phyloP scores from a whole-genome alignment of 306 rosid genomes.

The Trifolium repens region DNA sequence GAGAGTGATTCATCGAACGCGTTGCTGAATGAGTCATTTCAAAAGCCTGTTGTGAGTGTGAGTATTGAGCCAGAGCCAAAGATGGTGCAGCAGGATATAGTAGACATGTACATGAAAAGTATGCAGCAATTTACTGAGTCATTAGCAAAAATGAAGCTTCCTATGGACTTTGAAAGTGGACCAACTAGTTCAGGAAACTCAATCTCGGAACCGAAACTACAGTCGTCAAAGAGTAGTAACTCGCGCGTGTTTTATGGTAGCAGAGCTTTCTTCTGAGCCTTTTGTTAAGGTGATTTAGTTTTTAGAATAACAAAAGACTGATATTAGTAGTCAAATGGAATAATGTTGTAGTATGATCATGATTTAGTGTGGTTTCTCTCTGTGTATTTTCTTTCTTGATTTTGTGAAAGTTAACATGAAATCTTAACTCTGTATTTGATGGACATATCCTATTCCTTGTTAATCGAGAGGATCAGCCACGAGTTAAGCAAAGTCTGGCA shows the following conservation, averaged over 20 bases:
- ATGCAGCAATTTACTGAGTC: slow-evolving; percentile 98
- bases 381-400: slow-evolving; percentile 44
- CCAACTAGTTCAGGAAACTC: slow-evolving; percentile 77
- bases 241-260: slow-evolving; percentile 94
- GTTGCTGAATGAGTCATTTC: slow-evolving; percentile 49
- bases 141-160: slow-evolving; percentile 95
- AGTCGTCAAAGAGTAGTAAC: slow-evolving; percentile 56
- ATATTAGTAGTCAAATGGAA: slow-evolving; percentile 59
- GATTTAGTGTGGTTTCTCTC: slow-evolving; percentile 54
- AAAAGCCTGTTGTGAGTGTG: slow-evolving; percentile 61
- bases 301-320: slow-evolving; percentile 51
- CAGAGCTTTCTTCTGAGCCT: slow-evolving; percentile 86
- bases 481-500: too few species aligned
- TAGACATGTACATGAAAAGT: slow-evolving; percentile 97
- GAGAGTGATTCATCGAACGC: slow-evolving; percentile 62
- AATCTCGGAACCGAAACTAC: slow-evolving; percentile 72
- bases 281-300: slow-evolving; percentile 57
- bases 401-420: slow-evolving; percentile 55
- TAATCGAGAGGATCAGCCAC: too few species aligned
- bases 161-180: slow-evolving; percentile 77
- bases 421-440: slow-evolving; percentile 57
- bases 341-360: slow-evolving; percentile 56
- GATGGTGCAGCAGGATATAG: slow-evolving; percentile 93
- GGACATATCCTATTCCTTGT: slow-evolving; percentile 24
- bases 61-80: slow-evolving; percentile 71